These are phyloP conservation scores for Grifola frondosa DNA, from an alignment of 1,284 basidiomycete genomes.

Conservation along the genomic window DNA sequence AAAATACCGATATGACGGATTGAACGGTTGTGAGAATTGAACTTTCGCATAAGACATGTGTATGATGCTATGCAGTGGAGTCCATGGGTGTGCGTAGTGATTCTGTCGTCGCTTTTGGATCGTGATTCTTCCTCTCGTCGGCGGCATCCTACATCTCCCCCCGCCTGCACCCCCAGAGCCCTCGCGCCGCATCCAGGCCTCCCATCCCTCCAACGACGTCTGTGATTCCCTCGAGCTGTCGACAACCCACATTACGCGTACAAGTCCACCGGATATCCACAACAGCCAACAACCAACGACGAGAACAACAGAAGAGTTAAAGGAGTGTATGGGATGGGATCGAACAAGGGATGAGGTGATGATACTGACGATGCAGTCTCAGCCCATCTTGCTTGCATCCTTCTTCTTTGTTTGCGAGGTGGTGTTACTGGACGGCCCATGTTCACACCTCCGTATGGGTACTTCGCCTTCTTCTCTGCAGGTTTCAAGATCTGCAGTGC, in stretches of 20 bases:
- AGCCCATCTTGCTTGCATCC: slow-evolving; percentile 69
- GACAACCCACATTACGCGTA: slow-evolving; percentile 15
- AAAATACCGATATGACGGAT: background rate
- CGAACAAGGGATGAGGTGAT: slow-evolving; percentile 19
- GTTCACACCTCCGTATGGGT: slow-evolving; percentile 81
- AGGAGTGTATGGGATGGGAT: slow-evolving; percentile 28
- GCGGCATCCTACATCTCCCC: too few relatives aligned
- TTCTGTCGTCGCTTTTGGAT: slow-evolving; percentile 19
- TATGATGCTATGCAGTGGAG: slow-evolving; percentile 23
- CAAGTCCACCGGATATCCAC: slow-evolving; percentile 20
- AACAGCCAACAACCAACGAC: slow-evolving; percentile 20
- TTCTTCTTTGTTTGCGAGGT: slow-evolving; percentile 87
- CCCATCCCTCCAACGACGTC: slow-evolving; percentile 13
- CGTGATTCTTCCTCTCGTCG: slow-evolving; percentile 9
- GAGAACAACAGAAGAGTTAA: slow-evolving; percentile 20
- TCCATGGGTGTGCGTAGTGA: slow-evolving; percentile 22
- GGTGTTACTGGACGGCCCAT: slow-evolving; percentile 78
- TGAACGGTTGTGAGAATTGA: slow-evolving; percentile 10
- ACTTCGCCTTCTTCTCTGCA: slow-evolving; percentile 97
- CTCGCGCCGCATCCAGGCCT: slow-evolving; percentile 7
- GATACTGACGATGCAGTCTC: slow-evolving; percentile 34
- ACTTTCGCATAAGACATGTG: slow-evolving; percentile 20
- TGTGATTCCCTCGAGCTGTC: slow-evolving; percentile 11
- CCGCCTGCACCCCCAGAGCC: slow-evolving; percentile 2
- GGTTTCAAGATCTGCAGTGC: slow-evolving; percentile 88